These are phyloP conservation scores for Serendipita sp. DNA, from an alignment of 768 basidiomycete genomes.

Conservation along the genomic window DNA sequence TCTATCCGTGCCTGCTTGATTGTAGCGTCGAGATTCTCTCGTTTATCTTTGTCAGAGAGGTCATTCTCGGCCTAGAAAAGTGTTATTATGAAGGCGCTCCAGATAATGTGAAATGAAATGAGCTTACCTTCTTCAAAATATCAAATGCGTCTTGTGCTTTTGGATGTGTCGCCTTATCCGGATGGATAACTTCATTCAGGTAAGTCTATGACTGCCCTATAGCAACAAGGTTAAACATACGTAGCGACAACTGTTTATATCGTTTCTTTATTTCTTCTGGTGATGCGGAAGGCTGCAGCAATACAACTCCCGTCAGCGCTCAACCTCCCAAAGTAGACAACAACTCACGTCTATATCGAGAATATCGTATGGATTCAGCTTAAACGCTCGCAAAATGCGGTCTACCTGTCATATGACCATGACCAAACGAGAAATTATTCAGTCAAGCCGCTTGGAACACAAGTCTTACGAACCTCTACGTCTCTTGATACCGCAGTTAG, in stretches of 20 bases:
- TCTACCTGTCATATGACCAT: slow-evolving; percentile 28
- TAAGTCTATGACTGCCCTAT: slow-evolving; percentile 3
- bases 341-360: slow-evolving; percentile 57
- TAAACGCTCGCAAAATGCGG: slow-evolving; percentile 86
- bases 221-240: slow-evolving; percentile 29
- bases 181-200: slow-evolving; percentile 70
- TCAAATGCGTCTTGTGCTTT: slow-evolving; percentile 89
- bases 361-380: slow-evolving; percentile 93
- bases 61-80: slow-evolving; percentile 64
- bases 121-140: slow-evolving; percentile 69
- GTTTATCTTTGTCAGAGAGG: slow-evolving; percentile 58
- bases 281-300: slow-evolving; percentile 19
- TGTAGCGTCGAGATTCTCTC: slow-evolving; percentile 66
- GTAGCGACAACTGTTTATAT: slow-evolving; percentile 70
- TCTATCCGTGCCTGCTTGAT: slow-evolving; percentile 57
- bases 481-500: slow-evolving; percentile 77
- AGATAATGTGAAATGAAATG: neutral
- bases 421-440: neutral
- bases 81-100: neutral
- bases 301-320: neutral
- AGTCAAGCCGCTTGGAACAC: neutral
- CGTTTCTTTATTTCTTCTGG: slow-evolving; percentile 79
- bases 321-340: slow-evolving; percentile 13
- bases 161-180: slow-evolving; percentile 85
- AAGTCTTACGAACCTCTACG: slow-evolving; percentile 43